Base-by-base conservation (phyloP, 2,329 filamentous ascomycete genomes). In the Ascochyta viciae-villosae region DNA sequence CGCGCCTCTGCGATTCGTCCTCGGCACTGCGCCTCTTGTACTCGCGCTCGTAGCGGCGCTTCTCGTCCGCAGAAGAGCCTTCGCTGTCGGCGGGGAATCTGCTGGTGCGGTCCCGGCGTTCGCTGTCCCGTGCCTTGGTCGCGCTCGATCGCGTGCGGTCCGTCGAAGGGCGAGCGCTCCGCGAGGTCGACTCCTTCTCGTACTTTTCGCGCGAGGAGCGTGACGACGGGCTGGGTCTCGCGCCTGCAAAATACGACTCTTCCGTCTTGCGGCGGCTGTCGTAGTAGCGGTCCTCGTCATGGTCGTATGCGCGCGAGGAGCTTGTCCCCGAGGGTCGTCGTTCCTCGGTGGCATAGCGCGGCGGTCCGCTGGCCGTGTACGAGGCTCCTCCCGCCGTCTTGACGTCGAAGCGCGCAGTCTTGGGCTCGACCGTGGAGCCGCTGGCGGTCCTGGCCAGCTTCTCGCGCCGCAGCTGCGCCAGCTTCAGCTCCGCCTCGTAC, bases 401-500 rank as follows among this genome's bases (percentile, higher is more conserved):
- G 15, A 65, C 57, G 16, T 74, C 73, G 59, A 74, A 77, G 60
- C 66, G 69, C n/a, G 70, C 60, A 15, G 68, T 68, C 59, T 68
- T 71, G 22, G 64, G 57, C 15, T 75, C 73, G n/a, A 61, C 60
- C 26, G 58, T 62, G 5, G 68, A 52, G 4, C 61, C 62, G 47
- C 61, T 48, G 49, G 60, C 62, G 46, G 61, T 54, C 51, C 75
- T 85, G 63, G 76, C 73, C 66, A 81, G 75, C 57, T 80, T 76
- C 63, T 87, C 81, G 60, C 77, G 86, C 71, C 84, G 84, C 67
- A 91, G 77, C 72, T 88, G 85, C 46, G 85, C 85, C 60, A 93
- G 76, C 67, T 83, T 86, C 59, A 89, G 81, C 71, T 88, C 84
- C 48, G 92, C 87, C 76, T 98, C 92, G 75, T 97, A 96, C 64